Conservation (phyloP, 805 yeast species). For the Teunomyces tritomae region DNA sequence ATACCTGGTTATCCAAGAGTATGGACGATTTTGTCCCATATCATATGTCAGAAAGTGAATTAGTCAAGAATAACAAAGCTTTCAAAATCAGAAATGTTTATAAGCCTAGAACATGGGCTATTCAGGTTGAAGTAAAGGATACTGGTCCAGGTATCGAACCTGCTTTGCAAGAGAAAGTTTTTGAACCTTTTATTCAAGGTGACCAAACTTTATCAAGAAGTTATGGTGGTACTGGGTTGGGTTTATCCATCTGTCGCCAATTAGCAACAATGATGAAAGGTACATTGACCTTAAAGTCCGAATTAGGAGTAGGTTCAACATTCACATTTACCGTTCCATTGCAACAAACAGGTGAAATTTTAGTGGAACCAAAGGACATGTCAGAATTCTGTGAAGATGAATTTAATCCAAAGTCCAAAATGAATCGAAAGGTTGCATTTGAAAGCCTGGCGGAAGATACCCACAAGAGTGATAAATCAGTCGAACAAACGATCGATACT, state of each 20-base stretch:
- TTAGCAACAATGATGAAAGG: conserved; percentile 91
- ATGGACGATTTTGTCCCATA: conserved; percentile 2
- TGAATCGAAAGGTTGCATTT: conserved; percentile 51
- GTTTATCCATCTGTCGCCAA: conserved; percentile 84
- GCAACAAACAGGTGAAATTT: conserved; percentile 58
- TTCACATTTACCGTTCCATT: conserved; percentile 80
- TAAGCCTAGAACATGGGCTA: conserved; percentile 49
- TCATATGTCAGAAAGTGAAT: conserved; percentile 20
- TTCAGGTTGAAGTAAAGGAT: conserved; percentile 75
- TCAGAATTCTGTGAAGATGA: conserved; percentile 60
- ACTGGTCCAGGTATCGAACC: conserved; percentile 95
- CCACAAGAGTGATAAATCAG: neutral
- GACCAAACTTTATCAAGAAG: conserved; percentile 90
- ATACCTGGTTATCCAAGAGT: neutral
- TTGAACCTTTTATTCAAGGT: conserved; percentile 97
- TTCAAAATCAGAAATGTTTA: conserved; percentile 34
- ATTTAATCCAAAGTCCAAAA: conserved; percentile 54
- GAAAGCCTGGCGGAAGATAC: neutral
- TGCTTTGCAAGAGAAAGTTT: conserved; percentile 75
- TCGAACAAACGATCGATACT: conserved; percentile 2
- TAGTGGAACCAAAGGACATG: conserved; percentile 35
- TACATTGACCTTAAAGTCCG: conserved; percentile 68
- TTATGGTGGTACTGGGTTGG: conserved; percentile 95
- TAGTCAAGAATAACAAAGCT: conserved; percentile 34
- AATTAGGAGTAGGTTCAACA: conserved; percentile 78